These are phyloP conservation scores for Lentinula sp. DNA, from an alignment of 768 basidiomycete genomes.

Conservation along the genomic window DNA sequence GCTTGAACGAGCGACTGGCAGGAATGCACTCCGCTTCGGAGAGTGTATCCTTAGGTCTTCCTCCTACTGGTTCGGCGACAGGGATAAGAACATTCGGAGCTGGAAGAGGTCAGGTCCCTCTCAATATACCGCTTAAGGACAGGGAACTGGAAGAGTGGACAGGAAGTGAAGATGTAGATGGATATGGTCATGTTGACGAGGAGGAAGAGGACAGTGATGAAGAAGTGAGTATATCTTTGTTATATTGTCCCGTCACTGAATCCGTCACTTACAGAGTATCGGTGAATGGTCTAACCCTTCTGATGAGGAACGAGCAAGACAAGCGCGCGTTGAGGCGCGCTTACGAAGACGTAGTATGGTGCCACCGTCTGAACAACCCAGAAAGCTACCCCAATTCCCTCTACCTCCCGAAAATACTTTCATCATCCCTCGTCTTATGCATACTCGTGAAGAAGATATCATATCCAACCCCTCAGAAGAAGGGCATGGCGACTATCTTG, in stretches of 20 bases:
- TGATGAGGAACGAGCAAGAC: slow-evolving; percentile 79
- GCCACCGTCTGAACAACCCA: slow-evolving; percentile 54
- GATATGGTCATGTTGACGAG: slow-evolving; percentile 14
- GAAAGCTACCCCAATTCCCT: slow-evolving; percentile 76
- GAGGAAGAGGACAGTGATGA: slow-evolving; percentile 51
- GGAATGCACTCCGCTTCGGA: slow-evolving; percentile 10
- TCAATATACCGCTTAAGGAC: slow-evolving; percentile 18
- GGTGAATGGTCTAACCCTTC: slow-evolving; percentile 91
- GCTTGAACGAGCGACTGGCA: slow-evolving; percentile 11
- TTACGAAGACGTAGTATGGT: slow-evolving; percentile 44
- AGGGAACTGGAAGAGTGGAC: slow-evolving; percentile 65
- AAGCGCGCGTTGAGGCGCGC: slow-evolving; percentile 57
- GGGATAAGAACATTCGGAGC: slow-evolving; percentile 9
- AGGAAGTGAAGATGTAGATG: slow-evolving; percentile 67
- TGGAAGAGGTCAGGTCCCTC: slow-evolving; percentile 17
- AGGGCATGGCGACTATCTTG: slow-evolving; percentile 38
- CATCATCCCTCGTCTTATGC: slow-evolving; percentile 25
- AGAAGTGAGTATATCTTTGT: slow-evolving; percentile 41
- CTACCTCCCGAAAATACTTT: slow-evolving; percentile 57
- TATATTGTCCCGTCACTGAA: slow-evolving; percentile 6
- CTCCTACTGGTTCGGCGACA: neutral
- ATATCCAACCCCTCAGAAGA: slow-evolving; percentile 88
- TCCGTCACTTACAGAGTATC: slow-evolving; percentile 51
- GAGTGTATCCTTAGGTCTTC: neutral
- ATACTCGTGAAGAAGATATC: slow-evolving; percentile 54